phyloP scores from a whole-genome alignment of 352 stramenopile genomes.

The Phytophthora sojae region DNA sequence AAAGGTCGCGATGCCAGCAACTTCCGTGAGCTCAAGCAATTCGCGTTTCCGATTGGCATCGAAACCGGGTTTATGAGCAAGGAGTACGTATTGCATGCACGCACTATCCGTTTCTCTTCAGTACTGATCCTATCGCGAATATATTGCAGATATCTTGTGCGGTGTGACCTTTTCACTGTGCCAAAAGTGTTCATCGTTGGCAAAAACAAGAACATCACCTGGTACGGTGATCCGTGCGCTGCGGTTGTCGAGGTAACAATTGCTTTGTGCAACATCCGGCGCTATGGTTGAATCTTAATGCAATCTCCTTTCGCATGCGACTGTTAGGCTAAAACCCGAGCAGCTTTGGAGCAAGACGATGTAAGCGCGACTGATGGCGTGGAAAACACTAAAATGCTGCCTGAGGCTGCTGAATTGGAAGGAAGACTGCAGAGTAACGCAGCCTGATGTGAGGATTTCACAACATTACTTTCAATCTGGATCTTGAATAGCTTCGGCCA shows the following conservation, averaged over 20 bases:
- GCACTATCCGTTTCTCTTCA: not conserved
- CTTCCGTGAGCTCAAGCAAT: conserved; percentile 59
- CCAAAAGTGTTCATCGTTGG: conserved; percentile 69
- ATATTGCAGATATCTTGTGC: conserved; percentile 61
- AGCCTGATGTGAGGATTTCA: not conserved
- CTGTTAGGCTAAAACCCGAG: conserved; percentile 35
- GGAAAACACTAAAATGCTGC: not conserved
- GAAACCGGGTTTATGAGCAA: conserved; percentile 79
- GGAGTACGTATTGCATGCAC: conserved; percentile 41
- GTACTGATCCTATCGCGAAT: conserved; percentile 11
- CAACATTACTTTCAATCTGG: too few species aligned
- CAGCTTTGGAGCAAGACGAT: conserved; percentile 45
- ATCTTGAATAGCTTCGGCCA: too few species aligned
- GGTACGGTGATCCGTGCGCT: conserved; percentile 56
- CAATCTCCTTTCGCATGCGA: not conserved
- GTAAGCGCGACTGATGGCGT: conserved; percentile 13
- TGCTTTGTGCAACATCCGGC: not conserved
- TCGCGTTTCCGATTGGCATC: conserved; percentile 70
- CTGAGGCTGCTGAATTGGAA: conserved; percentile 1
- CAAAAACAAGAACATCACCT: conserved; percentile 65
- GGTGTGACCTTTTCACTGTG: conserved; percentile 62
- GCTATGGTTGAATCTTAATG: not conserved
- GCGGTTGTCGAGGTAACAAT: conserved; percentile 47
- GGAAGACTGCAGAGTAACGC: conserved; percentile 23
- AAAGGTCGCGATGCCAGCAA: conserved; percentile 64